Conservation (phyloP, 805 yeast species). For the Saccharomyces eubayanus region DNA sequence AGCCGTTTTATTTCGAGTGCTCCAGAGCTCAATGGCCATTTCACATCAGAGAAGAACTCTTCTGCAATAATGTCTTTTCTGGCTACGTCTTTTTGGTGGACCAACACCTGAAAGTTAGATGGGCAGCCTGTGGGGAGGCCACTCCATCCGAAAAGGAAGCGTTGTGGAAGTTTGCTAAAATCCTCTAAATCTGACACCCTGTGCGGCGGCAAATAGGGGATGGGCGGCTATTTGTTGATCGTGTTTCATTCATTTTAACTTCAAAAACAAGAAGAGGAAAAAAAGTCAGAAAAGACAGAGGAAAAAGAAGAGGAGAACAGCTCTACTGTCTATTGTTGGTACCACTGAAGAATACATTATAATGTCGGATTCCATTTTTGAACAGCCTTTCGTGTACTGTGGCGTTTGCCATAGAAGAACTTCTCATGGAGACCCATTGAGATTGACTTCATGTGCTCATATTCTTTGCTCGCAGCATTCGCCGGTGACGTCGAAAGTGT, state of each 20-base stretch:
- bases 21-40: constrained; percentile 52
- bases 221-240: background rate
- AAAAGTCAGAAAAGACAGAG: background rate
- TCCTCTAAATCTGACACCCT: constrained; percentile 32
- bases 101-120: constrained; percentile 62
- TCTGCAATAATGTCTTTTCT: constrained; percentile 66
- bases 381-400: constrained; percentile 30
- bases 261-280: constrained; percentile 13
- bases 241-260: background rate
- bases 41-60: constrained; percentile 48
- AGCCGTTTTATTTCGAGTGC: constrained; percentile 52
- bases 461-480: constrained; percentile 30
- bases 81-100: constrained; percentile 83
- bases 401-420: constrained; percentile 27
- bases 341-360: background rate
- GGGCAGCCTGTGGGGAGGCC: constrained; percentile 87
- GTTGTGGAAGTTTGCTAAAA: constrained; percentile 59
- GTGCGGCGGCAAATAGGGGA: background rate
- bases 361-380: constrained; percentile 16
- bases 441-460: constrained; percentile 35
- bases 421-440: constrained; percentile 17
- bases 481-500: constrained; percentile 1
- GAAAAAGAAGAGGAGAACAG: background rate
- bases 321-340: background rate
- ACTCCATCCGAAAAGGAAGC: constrained; percentile 53